Evolutionary conservation across 192 early-diverging fungal genomes (phyloP), one percentile per base, ranked within the genome.

Genomic region (Powellomyces hirtus): DNA sequence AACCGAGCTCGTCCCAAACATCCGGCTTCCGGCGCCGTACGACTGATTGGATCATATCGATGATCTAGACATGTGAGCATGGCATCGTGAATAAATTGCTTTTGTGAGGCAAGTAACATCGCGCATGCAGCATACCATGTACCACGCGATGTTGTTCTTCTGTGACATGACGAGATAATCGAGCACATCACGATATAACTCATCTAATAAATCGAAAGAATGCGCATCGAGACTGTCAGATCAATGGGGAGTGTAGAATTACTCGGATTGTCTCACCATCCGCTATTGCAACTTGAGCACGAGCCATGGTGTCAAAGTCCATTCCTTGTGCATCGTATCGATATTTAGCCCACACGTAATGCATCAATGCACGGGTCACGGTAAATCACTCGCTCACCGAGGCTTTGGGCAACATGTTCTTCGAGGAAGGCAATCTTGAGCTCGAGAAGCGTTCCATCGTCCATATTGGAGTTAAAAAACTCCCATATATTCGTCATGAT

Each of bases 401-500:
- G 18, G 20, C 33, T 38, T 30, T 58, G 56, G 22, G 64, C 64
- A 20, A 59, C 64, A 7, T 66, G 26, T 66, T 66, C 64, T 36
- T 66, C 51, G 26, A 60, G 33, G 34, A 66, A 66, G 57, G 56
- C 50, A 18, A 60, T 59, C 31, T 37, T 27, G 0, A 66, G 52
- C 34, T 56, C n/a, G 33, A 6, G 16, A 16, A 66, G 24, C 0
- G 64, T 66, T 59, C 20, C 20, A 5, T 5, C 64, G 26, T 66
- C 64, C 6, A 36, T 27, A 20, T 35, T 64, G 20, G 13, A 31
- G 20, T 26, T 35, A 31, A 66, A 66, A 24, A 24, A 66, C 16
- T 62, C 18, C 64, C 64, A 66, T 4, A 66, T 58, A 22, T 22
- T 16, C n/a, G 22, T 22, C 64, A 66, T 66, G 36, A 66, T 40